These are phyloP conservation scores for Inga leiocalycina DNA, from an alignment of 306 rosid genomes.

Conservation along the genomic window DNA sequence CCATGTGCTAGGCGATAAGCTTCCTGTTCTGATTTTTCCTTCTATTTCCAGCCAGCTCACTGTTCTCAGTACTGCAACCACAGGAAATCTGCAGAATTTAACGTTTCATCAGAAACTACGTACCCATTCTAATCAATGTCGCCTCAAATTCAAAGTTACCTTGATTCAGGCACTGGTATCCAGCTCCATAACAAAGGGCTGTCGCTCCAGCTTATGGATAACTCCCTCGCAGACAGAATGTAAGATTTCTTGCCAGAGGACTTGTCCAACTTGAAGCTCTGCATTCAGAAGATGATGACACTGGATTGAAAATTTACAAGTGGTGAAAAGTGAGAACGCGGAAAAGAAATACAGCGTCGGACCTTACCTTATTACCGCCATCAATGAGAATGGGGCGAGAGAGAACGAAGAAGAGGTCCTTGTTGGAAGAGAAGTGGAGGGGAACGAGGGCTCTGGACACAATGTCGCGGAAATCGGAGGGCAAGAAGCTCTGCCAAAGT, in stretches of 20 bases:
- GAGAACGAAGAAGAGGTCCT: conserved; percentile 46
- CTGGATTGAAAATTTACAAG: neutral
- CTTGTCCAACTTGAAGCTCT: conserved; percentile 62
- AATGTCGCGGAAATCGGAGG: conserved; percentile 46
- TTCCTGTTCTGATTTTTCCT: conserved; percentile 47
- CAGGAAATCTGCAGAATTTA: conserved; percentile 44
- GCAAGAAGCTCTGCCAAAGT: conserved; percentile 63
- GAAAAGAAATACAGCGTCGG: neutral
- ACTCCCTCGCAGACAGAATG: conserved; percentile 58
- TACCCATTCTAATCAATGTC: neutral
- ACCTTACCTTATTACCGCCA: conserved; percentile 63
- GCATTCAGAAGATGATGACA: neutral
- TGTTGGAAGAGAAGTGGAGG: conserved; percentile 41
- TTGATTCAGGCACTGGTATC: conserved; percentile 52
- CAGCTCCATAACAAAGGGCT: conserved; percentile 62
- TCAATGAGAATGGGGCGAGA: conserved; percentile 55
- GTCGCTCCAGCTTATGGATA: conserved; percentile 48
- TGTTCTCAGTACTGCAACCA: conserved; percentile 57
- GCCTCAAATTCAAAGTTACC: conserved; percentile 30
- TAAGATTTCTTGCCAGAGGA: conserved; percentile 45
- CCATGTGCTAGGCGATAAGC: conserved; percentile 47
- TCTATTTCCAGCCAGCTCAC: conserved; percentile 58
- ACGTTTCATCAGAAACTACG: neutral
- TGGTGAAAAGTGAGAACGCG: neutral
- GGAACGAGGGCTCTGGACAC: conserved; percentile 41